phyloP scores from a whole-genome alignment of 1,284 basidiomycete genomes.

The Melanopsichium pennsylvanicum region DNA sequence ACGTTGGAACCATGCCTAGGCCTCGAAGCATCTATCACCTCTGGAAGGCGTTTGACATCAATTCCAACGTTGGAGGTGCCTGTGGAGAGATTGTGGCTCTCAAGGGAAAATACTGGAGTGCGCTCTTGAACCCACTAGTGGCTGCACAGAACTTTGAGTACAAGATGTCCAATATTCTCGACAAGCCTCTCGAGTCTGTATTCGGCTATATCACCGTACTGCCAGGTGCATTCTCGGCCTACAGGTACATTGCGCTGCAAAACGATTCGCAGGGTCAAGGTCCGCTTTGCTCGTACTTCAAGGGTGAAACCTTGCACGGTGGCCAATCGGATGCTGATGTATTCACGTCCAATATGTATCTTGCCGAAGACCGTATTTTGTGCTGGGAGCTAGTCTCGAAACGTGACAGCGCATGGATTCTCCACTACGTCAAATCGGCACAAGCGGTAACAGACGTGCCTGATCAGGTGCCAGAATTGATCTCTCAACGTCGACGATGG shows the following conservation, averaged over 20 bases:
- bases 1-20: conserved; percentile 87
- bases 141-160: conserved; percentile 67
- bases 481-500: conserved; percentile 62
- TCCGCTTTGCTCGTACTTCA: conserved; percentile 90
- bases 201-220: conserved; percentile 93
- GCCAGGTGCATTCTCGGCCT: conserved; percentile 89
- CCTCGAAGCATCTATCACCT: conserved; percentile 79
- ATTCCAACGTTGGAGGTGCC: conserved; percentile 92
- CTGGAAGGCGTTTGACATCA: conserved; percentile 97
- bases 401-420: conserved; percentile 66
- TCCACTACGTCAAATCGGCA: conserved; percentile 63
- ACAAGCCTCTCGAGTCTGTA: conserved; percentile 73
- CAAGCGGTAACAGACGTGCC: conserved; percentile 64
- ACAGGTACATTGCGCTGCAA: conserved; percentile 81
- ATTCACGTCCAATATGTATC: conserved; percentile 64
- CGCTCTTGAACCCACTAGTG: conserved; percentile 77
- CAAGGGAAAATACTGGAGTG: conserved; percentile 76
- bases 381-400: conserved; percentile 63
- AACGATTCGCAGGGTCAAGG: conserved; percentile 84
- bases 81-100: conserved; percentile 95
- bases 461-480: conserved; percentile 59
- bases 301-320: conserved; percentile 77
- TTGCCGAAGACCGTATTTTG: conserved; percentile 63
- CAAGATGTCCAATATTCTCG: conserved; percentile 63
- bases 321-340: conserved; percentile 59